Evolutionary conservation across 2,329 filamentous ascomycete genomes (phyloP).

Genomic region (Microascus cirrosus): DNA sequence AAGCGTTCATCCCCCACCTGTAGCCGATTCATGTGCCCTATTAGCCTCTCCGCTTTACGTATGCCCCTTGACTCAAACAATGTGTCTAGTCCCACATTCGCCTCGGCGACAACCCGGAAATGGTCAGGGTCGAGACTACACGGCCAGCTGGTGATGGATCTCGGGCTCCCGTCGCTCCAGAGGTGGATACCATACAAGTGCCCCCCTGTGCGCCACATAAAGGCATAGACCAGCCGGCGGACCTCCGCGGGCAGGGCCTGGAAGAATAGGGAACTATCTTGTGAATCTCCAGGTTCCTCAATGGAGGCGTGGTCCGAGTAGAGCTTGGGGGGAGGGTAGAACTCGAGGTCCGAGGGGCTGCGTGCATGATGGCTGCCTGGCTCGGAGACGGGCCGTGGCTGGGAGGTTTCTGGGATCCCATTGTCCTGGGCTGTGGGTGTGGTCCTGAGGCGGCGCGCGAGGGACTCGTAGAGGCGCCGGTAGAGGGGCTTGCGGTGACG

Average conservation of each 20-base stretch:
- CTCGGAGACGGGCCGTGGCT: too few species aligned
- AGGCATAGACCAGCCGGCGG: slow-evolving; percentile 1
- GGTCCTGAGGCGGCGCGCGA: too few species aligned
- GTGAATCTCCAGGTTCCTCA: not conserved
- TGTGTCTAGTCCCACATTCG: not conserved
- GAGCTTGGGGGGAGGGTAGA: too few species aligned
- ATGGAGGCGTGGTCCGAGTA: not conserved
- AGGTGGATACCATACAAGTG: not conserved
- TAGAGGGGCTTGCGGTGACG: too few species aligned
- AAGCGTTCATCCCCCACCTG: not conserved
- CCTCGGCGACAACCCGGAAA: not conserved
- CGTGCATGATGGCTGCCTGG: too few species aligned
- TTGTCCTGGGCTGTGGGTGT: too few species aligned
- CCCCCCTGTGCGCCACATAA: not conserved
- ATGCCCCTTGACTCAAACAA: not conserved
- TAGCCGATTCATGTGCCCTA: not conserved
- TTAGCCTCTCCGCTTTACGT: not conserved
- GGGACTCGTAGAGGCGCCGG: too few species aligned
- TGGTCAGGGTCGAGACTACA: not conserved
- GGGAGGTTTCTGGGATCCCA: too few species aligned
- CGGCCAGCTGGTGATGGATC: not conserved
- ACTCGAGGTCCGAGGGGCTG: too few species aligned
- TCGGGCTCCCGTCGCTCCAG: not conserved
- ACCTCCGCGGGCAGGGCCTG: not conserved
- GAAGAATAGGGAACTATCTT: not conserved